A percentile compares a stretch with the other conserved stretches of the same genome.
phyloP scores from a whole-genome alignment of 805 yeast genomes.

The Phaffomyces thermotolerans region DNA sequence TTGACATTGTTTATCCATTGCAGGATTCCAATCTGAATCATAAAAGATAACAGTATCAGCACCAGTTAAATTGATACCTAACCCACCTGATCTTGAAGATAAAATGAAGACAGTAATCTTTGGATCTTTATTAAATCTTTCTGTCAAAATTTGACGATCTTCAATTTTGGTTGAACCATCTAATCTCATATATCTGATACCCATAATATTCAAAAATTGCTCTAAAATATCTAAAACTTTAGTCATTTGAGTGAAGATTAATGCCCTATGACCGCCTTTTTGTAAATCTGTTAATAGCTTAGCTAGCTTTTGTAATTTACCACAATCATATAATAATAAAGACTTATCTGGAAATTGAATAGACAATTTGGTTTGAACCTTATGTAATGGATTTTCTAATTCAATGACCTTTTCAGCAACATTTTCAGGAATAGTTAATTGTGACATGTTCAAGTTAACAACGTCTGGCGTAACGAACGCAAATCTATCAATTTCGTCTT shows the following conservation, averaged over 20 bases:
- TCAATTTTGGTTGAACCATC: conserved; percentile 98
- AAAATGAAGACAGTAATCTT: conserved; percentile 85
- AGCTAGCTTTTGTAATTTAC: conserved; percentile 86
- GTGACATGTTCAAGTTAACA: conserved; percentile 66
- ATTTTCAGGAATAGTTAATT: conserved; percentile 39
- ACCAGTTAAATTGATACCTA: conserved; percentile 95
- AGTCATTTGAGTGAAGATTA: conserved; percentile 97
- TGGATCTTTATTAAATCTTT: conserved; percentile 81
- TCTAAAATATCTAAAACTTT: conserved; percentile 90
- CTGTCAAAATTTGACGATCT: conserved; percentile 91
- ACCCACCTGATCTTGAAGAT: conserved; percentile 95
- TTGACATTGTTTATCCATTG: conserved; percentile 99
- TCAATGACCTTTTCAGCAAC: conserved; percentile 21
- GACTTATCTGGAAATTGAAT: conserved; percentile 96
- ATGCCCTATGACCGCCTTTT: conserved; percentile 85
- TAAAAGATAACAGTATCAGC: conserved; percentile 98
- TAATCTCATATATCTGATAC: conserved; percentile 86
- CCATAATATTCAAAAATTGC: conserved; percentile 88
- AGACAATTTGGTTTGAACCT: conserved; percentile 76
- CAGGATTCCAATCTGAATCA: conserved; percentile 99
- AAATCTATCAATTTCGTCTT: conserved; percentile 57
- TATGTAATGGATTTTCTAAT: conserved; percentile 55
- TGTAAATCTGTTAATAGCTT: conserved; percentile 66
- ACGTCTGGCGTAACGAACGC: conserved; percentile 86
- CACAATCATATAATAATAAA: conserved; percentile 90